These are phyloP conservation scores for Pezicula carpinea DNA, from an alignment of 2,329 filamentous ascomycete species.

Conservation along the genomic window DNA sequence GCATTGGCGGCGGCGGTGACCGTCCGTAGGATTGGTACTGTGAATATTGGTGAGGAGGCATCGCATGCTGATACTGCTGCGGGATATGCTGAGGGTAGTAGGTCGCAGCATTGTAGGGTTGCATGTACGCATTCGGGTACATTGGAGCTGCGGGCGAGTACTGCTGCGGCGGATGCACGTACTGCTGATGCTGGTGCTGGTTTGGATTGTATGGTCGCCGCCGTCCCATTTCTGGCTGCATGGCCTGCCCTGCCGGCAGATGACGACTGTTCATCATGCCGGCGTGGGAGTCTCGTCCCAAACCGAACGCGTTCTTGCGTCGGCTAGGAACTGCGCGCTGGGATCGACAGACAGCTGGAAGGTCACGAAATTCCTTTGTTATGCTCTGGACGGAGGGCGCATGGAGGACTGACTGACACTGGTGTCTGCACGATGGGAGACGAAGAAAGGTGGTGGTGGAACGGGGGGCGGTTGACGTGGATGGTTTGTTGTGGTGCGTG, in stretches of 20 bases:
- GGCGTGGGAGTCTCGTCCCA: constrained; percentile 46
- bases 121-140: constrained; percentile 43
- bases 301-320: constrained; percentile 19
- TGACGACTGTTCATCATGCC: constrained; percentile 74
- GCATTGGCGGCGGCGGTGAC: constrained; percentile 45
- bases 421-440: neutral
- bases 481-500: neutral
- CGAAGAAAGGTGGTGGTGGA: too few relatives aligned
- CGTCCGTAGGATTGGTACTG: constrained; percentile 38
- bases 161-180: constrained; percentile 29
- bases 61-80: constrained; percentile 52
- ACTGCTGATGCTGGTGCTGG: constrained; percentile 37
- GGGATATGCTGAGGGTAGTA: constrained; percentile 52
- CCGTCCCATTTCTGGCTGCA: constrained; percentile 28
- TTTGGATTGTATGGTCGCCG: constrained; percentile 28
- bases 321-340: constrained; percentile 17
- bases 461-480: neutral
- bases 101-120: constrained; percentile 42
- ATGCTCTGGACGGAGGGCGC: neutral
- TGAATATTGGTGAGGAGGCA: constrained; percentile 43
- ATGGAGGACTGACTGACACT: neutral
- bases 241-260: constrained; percentile 70
- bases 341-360: neutral
- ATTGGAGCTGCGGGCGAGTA: too few relatives aligned
- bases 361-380: neutral